Base-by-base conservation (phyloP, 2,329 filamentous ascomycete species). In the Neocatenulostroma microsporum region DNA sequence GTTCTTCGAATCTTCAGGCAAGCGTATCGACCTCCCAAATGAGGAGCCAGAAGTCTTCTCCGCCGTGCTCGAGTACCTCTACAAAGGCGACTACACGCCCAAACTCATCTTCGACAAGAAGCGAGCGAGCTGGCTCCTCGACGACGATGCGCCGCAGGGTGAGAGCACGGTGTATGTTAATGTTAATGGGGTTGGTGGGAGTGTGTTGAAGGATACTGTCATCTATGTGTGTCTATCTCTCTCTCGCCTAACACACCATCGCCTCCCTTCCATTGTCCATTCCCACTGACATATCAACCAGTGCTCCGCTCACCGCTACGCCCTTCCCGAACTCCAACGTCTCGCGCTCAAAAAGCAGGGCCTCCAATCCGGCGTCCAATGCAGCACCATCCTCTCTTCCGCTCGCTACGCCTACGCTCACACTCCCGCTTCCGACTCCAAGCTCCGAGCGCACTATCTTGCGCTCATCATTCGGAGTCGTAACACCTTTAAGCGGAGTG, bases 11-110 rank as follows among this genome's bases (percentile, higher is more conserved):
- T 57, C 67, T 12, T 54, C 68, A 38, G 70, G 68, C 56, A 87
- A 85, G 64, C 79, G 81, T 37, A 82, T 94, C 57, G 73, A 81
- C 34, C 75, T 94, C 2, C 82, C 85, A 2, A 78, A 89, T 42
- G 88, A 94, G 62, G 81, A 88, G 50, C 86, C 88, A 14, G 86
- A 94, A 59, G 81, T 94, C 54, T 88, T 95, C 62, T 93, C 85
- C 6, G 87, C 82, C 5, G 73, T 95, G 10, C 78, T 95, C 39
- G 88, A 95, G 58, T 94, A 82, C 51, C 77, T 95, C 39, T 93
- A 93, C 73, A 93, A 93, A 64, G 87, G 87, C 46, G 88, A 94
- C 62, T 94, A 94, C 66, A 88, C 81, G 51, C 87, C 88, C 3
- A 81, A 82, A 13, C 72, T 94, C 17, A 65, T 85, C 39, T 85